Evolutionary conservation across 139 green algal species (phyloP).

Genomic region (Yamagishiella unicocca): DNA sequence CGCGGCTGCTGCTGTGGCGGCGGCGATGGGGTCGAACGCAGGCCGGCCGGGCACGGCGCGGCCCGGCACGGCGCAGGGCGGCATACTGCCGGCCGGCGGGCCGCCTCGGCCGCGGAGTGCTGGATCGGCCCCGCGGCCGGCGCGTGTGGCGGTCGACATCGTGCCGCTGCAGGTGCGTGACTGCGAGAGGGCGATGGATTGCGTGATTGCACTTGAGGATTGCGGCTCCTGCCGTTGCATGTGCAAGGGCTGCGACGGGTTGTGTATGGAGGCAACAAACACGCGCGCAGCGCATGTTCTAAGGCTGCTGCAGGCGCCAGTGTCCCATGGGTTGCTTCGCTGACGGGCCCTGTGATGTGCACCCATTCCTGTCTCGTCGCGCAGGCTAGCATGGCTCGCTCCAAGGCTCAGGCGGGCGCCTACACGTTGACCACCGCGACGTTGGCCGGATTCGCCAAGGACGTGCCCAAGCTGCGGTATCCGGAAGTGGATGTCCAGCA

Average conservation of each 20-base stretch:
- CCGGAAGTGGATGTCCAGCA: constrained; percentile 41
- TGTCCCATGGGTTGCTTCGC: too few relatives aligned
- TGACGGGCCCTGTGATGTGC: too few relatives aligned
- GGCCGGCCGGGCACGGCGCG: neutral
- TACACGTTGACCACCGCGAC: neutral
- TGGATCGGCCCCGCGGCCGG: constrained; percentile 4
- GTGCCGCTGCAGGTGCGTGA: constrained; percentile 15
- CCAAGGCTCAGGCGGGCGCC: constrained; percentile 21
- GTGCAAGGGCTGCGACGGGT: too few relatives aligned
- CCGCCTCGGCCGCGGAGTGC: constrained; percentile 3
- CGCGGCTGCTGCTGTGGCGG: neutral
- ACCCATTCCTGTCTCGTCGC: neutral
- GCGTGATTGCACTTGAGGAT: too few relatives aligned
- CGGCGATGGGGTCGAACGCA: neutral
- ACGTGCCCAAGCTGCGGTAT: constrained; percentile 37
- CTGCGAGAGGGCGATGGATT: too few relatives aligned
- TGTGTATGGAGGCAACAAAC: too few relatives aligned
- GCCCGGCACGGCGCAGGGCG: neutral
- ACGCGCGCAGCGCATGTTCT: too few relatives aligned
- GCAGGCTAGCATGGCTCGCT: constrained; percentile 17
- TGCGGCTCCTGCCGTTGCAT: too few relatives aligned
- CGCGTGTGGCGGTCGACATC: constrained; percentile 38
- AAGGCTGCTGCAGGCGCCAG: too few relatives aligned
- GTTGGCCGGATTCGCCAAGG: constrained; percentile 33
- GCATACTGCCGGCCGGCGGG: neutral